A percentile compares a stretch with the other conserved stretches of the same genome.
Conservation (phyloP, 2,329 filamentous ascomycete species). For the Purpureocillium takamizusanense region DNA sequence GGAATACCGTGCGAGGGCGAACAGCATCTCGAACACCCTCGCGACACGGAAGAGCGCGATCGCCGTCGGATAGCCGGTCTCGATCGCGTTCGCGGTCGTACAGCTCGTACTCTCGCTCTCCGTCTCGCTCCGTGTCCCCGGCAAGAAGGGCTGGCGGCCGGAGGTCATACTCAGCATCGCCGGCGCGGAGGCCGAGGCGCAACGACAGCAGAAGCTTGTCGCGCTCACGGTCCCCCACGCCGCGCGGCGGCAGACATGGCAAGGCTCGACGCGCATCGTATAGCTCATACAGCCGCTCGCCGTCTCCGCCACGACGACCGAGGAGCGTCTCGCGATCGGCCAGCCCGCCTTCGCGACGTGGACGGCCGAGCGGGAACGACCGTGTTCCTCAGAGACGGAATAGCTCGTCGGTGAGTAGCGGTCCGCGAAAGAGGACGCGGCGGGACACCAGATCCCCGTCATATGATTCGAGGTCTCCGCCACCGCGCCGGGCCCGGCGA, state of each 20-base stretch:
- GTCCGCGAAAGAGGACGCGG: constrained; percentile 13
- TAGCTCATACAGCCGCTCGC: constrained; percentile 22
- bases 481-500: too few species aligned
- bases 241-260: constrained; percentile 10
- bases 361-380: constrained; percentile 9
- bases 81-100: constrained; percentile 39
- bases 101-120: constrained; percentile 27
- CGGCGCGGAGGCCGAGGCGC: constrained; percentile 16
- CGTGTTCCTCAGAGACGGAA: constrained; percentile 16
- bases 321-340: constrained; percentile 6
- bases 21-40: constrained; percentile 18
- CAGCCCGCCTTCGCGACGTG: constrained; percentile 14
- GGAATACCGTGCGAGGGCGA: constrained; percentile 15
- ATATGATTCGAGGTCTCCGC: constrained; percentile 18
- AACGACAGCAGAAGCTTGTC: constrained; percentile 16
- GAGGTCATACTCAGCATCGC: constrained; percentile 20
- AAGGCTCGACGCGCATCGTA: constrained; percentile 19
- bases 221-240: constrained; percentile 18
- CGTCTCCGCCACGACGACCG: constrained; percentile 11
- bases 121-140: neutral
- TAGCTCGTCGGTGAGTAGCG: constrained; percentile 23
- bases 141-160: constrained; percentile 8
- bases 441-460: constrained; percentile 20
- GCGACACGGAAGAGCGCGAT: constrained; percentile 12
- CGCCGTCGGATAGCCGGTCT: constrained; percentile 16